A percentile compares a stretch with the other conserved stretches of the same genome.
Evolutionary conservation across 2,329 filamentous ascomycete species (phyloP).

Genomic region (Sordariomycetes sp.): DNA sequence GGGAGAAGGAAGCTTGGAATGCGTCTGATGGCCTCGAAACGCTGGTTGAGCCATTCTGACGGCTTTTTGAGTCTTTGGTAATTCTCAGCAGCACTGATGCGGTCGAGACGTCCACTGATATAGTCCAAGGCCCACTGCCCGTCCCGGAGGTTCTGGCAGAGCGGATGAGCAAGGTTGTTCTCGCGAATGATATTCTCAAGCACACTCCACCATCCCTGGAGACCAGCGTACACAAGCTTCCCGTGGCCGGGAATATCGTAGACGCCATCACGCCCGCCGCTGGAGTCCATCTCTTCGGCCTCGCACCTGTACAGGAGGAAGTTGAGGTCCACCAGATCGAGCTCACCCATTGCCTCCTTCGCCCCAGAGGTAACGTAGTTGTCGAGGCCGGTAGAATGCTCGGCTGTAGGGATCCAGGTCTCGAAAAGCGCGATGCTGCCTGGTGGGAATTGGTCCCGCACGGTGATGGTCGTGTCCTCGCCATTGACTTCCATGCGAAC

Average conservation of each 20-base stretch:
- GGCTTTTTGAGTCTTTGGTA: constrained; percentile 56
- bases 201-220: constrained; percentile 98
- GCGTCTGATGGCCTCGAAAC: constrained; percentile 76
- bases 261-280: constrained; percentile 71
- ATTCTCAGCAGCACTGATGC: constrained; percentile 53
- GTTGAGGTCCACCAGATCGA: constrained; percentile 78
- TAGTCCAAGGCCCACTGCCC: constrained; percentile 93
- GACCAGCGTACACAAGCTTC: constrained; percentile 81
- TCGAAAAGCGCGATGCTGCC: constrained; percentile 93
- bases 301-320: constrained; percentile 87
- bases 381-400: constrained; percentile 76
- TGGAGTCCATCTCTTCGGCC: constrained; percentile 74
- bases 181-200: constrained; percentile 75
- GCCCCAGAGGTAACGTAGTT: constrained; percentile 78
- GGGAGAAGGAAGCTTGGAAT: constrained; percentile 87
- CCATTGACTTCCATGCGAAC: constrained; percentile 64
- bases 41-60: constrained; percentile 70
- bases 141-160: constrained; percentile 86
- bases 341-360: constrained; percentile 64
- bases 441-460: constrained; percentile 78
- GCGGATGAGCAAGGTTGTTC: constrained; percentile 85
- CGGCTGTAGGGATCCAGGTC: constrained; percentile 85
- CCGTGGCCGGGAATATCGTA: constrained; percentile 82
- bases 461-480: constrained; percentile 68
- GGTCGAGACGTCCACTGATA: constrained; percentile 68